Conservation (phyloP, 2,329 filamentous ascomycete species). For the Pyrenochaeta sp. region DNA sequence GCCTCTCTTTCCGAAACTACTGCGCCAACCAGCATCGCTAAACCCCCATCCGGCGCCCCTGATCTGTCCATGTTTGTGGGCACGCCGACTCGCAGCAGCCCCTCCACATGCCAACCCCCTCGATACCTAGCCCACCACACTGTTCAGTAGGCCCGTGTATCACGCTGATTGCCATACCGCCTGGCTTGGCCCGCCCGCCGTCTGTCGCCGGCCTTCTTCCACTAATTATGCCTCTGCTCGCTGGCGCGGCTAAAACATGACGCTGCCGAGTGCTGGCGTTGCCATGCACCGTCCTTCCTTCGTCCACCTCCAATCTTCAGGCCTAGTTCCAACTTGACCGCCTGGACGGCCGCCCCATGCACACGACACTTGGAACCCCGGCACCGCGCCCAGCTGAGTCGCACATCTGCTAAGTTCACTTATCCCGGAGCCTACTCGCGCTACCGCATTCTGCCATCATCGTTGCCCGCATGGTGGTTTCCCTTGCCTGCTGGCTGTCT, state of each 20-base stretch:
- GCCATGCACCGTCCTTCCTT: slow-evolving; percentile 35
- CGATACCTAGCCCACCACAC: slow-evolving; percentile 9
- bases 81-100: slow-evolving; percentile 26
- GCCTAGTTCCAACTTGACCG: slow-evolving; percentile 43
- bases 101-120: slow-evolving; percentile 24
- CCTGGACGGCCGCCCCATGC: slow-evolving; percentile 41
- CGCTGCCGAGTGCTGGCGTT: slow-evolving; percentile 25
- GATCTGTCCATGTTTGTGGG: slow-evolving; percentile 27
- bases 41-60: slow-evolving; percentile 33
- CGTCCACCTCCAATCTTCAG: slow-evolving; percentile 31
- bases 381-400: slow-evolving; percentile 44
- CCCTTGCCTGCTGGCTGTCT: slow-evolving; percentile 36
- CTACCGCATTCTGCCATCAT: slow-evolving; percentile 40
- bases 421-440: slow-evolving; percentile 36
- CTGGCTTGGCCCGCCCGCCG: slow-evolving; percentile 21
- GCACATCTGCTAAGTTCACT: slow-evolving; percentile 33
- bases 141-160: slow-evolving; percentile 21
- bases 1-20: slow-evolving; percentile 39
- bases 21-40: slow-evolving; percentile 35
- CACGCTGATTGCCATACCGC: slow-evolving; percentile 20
- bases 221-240: slow-evolving; percentile 30
- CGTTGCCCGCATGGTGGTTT: slow-evolving; percentile 29
- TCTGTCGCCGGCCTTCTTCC: slow-evolving; percentile 27
- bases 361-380: slow-evolving; percentile 37
- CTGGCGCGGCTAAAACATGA: slow-evolving; percentile 45